Base-by-base conservation (phyloP, 2,329 filamentous ascomycete species). In the Diaporthe capsici region DNA sequence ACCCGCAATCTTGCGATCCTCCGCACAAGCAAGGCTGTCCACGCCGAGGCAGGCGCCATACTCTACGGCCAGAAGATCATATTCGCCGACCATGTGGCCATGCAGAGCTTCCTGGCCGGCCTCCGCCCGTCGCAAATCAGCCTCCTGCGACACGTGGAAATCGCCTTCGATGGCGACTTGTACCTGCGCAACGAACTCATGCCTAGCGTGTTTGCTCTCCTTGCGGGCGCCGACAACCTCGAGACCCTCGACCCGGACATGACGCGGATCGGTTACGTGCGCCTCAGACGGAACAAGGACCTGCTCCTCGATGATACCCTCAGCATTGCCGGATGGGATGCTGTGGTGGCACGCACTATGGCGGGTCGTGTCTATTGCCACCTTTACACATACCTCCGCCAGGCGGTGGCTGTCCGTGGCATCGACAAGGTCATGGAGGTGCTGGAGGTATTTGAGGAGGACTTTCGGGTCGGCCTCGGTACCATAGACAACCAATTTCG, bases 221-320 rank as follows among this genome's bases (percentile, higher is more conserved):
- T 72, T 2, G 31, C 22, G 2, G 55, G 22, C 1, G 70, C 70
- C 8, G n/a, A 37, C 28, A 13, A 2, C 42, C 57, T 72, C 1
- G 42, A 72, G 22, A 39, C 17, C 31, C 44, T 72, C 1, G 15
- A 61, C 4, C 12, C 22, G 3, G 22, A 8, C 15, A 72, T 53
- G 7, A 1, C 1, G 20, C 7, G 0, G 15, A 13, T 60, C 0
- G n/a, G 1, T 1, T 2, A 1, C 20, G 10, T 4, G 4, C 8
- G 5, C 3, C 3, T 34, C 0, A 17, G 4, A 9, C 15, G 12
- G 4, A 10, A 12, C 10, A 4, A 7, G 37, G 25, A 3, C 8
- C 0, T 4, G 10, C 5, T 10, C 28, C 1, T 9, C 20, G 55
- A 10, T 4, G 7, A 60, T 2, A 12, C 28, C 20, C 61, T 61